Percentiles rank a stretch among this genome's conserved stretches.
These are phyloP conservation scores for Solanum stenotomum DNA, from an alignment of 257 asterid genomes.

Conservation along the genomic window DNA sequence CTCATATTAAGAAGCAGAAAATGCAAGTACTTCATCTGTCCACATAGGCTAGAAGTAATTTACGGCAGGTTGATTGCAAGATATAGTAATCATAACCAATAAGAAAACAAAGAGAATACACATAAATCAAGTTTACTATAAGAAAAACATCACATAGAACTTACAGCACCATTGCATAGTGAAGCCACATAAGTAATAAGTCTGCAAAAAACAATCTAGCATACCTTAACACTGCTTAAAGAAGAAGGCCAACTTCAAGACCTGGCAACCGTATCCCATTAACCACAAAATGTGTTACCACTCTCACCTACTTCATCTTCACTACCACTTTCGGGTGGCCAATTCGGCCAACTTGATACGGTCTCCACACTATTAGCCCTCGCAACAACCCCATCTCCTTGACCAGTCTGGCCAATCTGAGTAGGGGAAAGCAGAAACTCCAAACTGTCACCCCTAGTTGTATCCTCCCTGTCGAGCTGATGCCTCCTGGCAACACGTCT, in stretches of 20 bases:
- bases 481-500: slow-evolving; percentile 44
- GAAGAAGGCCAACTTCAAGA: neutral
- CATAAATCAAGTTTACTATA: neutral
- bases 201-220: neutral
- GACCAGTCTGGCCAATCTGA: slow-evolving; percentile 59
- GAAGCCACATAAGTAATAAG: neutral
- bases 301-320: slow-evolving; percentile 29
- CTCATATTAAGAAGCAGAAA: neutral
- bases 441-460: slow-evolving; percentile 27
- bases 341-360: slow-evolving; percentile 61
- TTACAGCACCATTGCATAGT: neutral
- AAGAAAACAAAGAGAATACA: neutral
- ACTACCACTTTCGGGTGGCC: slow-evolving; percentile 44
- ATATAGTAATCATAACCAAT: neutral
- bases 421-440: slow-evolving; percentile 55
- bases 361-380: slow-evolving; percentile 67
- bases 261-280: slow-evolving; percentile 4
- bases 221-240: neutral
- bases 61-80: neutral
- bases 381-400: slow-evolving; percentile 47
- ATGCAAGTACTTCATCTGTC: neutral
- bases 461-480: slow-evolving; percentile 2
- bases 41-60: neutral
- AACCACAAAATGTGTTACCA: neutral
- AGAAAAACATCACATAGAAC: neutral